Conservation (phyloP, 345 rosid species). For the Gossypium stocksii region DNA sequence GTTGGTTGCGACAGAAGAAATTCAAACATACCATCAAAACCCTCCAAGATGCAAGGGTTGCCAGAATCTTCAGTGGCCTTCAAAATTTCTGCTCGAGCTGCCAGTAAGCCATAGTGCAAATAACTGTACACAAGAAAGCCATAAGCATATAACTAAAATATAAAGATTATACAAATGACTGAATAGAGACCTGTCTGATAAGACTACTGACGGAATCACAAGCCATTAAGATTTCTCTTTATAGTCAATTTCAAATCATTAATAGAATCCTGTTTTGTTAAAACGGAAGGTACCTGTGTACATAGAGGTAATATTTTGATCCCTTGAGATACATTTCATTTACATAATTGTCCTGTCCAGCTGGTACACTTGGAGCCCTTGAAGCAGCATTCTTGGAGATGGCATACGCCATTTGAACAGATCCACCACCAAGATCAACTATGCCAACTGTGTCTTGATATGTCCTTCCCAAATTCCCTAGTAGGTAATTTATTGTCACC, state of each 20-base stretch:
- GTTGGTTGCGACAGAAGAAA: neutral
- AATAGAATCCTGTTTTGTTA: neutral
- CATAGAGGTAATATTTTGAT: constrained; percentile 76
- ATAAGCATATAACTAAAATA: constrained; percentile 15
- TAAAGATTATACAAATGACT: neutral
- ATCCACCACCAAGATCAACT: constrained; percentile 99
- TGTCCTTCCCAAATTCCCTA: constrained; percentile 71
- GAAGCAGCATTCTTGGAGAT: constrained; percentile 76
- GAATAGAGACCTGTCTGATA: neutral
- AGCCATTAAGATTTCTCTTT: neutral
- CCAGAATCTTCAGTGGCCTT: constrained; percentile 55
- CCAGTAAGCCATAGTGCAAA: constrained; percentile 86
- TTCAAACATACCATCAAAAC: constrained; percentile 64
- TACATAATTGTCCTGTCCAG: constrained; percentile 79
- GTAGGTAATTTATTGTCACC: constrained; percentile 91
- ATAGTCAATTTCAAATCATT: neutral
- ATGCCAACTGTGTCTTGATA: constrained; percentile 85
- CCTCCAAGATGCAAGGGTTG: constrained; percentile 77
- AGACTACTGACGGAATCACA: neutral
- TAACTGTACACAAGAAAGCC: constrained; percentile 49
- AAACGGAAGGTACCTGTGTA: constrained; percentile 63
- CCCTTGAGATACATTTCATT: constrained; percentile 77
- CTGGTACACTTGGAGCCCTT: constrained; percentile 54
- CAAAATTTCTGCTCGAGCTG: constrained; percentile 93
- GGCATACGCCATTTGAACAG: constrained; percentile 99